Conservation (phyloP, 441 rosid species). For the Bruguiera hainesii region DNA sequence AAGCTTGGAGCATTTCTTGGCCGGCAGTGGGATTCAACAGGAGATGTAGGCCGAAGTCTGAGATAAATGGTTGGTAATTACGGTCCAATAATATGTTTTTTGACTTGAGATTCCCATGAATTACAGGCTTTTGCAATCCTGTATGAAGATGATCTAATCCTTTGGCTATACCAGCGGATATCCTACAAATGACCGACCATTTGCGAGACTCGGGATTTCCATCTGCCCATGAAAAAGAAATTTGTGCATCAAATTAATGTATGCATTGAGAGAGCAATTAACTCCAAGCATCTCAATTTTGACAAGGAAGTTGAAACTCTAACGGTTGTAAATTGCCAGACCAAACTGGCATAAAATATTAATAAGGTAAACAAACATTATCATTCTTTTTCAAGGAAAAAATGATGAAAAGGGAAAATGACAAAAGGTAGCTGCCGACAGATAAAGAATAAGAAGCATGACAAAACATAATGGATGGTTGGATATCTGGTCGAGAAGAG, state of each 20-base stretch:
- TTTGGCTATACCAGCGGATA: conserved; percentile 57
- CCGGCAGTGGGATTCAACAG: conserved; percentile 58
- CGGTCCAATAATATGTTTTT: conserved; percentile 67
- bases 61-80: conserved; percentile 49
- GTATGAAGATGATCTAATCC: conserved; percentile 80
- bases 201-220: conserved; percentile 48
- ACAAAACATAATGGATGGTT: conserved; percentile 4
- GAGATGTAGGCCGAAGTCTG: conserved; percentile 72
- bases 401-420: conserved; percentile 13
- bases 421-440: conserved; percentile 26
- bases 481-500: conserved; percentile 5
- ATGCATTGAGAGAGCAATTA: not conserved
- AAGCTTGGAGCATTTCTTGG: conserved; percentile 76
- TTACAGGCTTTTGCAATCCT: conserved; percentile 48
- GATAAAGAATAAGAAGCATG: conserved; percentile 16
- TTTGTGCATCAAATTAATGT: conserved; percentile 2
- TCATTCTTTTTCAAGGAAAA: conserved; percentile 2
- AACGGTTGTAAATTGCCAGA: not conserved
- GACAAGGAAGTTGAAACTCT: not conserved
- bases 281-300: not conserved
- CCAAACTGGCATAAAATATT: not conserved
- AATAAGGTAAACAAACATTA: not conserved
- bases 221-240: conserved; percentile 39
- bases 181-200: conserved; percentile 54
- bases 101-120: conserved; percentile 84